Evolutionary conservation across 2,329 filamentous ascomycete genomes (phyloP), one percentile per base, ranked within the genome.

Genomic region (Neophaeococcomyces aloes): DNA sequence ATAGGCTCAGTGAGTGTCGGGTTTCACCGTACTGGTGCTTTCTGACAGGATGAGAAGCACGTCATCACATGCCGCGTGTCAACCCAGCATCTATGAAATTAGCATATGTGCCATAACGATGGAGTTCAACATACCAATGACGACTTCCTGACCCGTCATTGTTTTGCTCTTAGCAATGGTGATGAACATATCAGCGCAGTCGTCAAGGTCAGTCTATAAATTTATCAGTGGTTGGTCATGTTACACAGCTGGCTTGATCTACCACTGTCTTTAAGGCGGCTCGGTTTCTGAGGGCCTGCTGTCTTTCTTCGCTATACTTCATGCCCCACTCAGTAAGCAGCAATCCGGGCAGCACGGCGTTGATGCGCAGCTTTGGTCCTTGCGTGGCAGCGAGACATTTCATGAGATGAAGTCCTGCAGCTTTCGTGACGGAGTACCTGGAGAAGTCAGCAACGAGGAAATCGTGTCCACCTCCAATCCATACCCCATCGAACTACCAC

Each of bases 371-470:
- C 59, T 80, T 81, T 2, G 71, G 66, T 1, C 79, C 78, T 51
- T 81, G 72, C 8, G 74, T 76, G 38, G 71, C 65, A 3, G 79
- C 79, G 29, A 83, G 62, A 49, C 76, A 76, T 56, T 78, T 79
- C 67, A 80, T 78, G 38, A 83, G 61, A 61, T 83, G 80, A 42
- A 83, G 56, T 61, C 81, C 76, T 13, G 85, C 85, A 1, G 84
- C 75, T 59, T 91, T 91, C 27, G 82, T 83, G n/a, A 88, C 80
- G 1, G 79, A 71, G n/a, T n/a, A n/a, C n/a, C n/a, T n/a, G n/a
- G n/a, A n/a, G n/a, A n/a, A n/a, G n/a, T n/a, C n/a, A n/a, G n/a
- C n/a, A n/a, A n/a, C n/a, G n/a, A n/a, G n/a, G n/a, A n/a, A n/a
- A n/a, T n/a, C n/a, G n/a, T n/a, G n/a, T n/a, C n/a, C n/a, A n/a